A percentile compares a stretch with the other conserved stretches of the same genome.
These are phyloP conservation scores for Globisporangium apiculatum DNA, from an alignment of 352 stramenopile species.

Conservation along the genomic window DNA sequence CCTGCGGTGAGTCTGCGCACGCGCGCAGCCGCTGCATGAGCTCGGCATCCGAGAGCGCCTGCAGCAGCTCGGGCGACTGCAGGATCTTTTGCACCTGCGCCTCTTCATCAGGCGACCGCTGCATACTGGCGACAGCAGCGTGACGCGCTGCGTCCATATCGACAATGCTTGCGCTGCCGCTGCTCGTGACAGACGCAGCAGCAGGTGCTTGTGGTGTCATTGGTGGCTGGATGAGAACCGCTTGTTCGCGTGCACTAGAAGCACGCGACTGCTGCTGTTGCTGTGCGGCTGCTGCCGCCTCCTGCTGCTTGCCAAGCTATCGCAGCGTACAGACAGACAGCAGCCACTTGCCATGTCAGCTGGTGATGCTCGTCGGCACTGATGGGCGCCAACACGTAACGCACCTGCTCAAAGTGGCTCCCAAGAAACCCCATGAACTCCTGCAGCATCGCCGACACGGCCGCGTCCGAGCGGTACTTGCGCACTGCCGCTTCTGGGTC, in stretches of 20 bases:
- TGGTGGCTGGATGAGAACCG: conserved; percentile 2
- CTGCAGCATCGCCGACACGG: conserved; percentile 48
- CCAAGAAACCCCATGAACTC: conserved; percentile 74
- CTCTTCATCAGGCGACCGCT: conserved; percentile 50
- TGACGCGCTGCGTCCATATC: conserved; percentile 49
- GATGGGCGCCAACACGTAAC: not conserved
- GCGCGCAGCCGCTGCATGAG: conserved; percentile 51
- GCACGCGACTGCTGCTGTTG: conserved; percentile 12
- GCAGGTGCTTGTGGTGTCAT: not conserved
- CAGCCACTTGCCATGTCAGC: not conserved
- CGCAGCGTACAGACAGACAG: not conserved
- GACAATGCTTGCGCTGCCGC: conserved; percentile 25
- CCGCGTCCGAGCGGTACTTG: conserved; percentile 63
- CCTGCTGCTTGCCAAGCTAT: conserved; percentile 33
- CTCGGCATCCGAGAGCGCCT: conserved; percentile 40
- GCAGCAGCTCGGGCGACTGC: conserved; percentile 52
- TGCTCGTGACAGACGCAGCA: not conserved
- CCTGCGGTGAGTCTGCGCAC: conserved; percentile 30
- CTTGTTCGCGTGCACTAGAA: conserved; percentile 1
- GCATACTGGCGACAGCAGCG: conserved; percentile 51
- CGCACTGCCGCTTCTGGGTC: conserved; percentile 44
- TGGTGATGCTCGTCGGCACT: not conserved
- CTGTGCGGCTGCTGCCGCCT: conserved; percentile 9
- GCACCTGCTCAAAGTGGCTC: conserved; percentile 71
- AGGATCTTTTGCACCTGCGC: conserved; percentile 61